Conservation (phyloP, 2,329 filamentous ascomycete genomes). For the Monilinia laxa region DNA sequence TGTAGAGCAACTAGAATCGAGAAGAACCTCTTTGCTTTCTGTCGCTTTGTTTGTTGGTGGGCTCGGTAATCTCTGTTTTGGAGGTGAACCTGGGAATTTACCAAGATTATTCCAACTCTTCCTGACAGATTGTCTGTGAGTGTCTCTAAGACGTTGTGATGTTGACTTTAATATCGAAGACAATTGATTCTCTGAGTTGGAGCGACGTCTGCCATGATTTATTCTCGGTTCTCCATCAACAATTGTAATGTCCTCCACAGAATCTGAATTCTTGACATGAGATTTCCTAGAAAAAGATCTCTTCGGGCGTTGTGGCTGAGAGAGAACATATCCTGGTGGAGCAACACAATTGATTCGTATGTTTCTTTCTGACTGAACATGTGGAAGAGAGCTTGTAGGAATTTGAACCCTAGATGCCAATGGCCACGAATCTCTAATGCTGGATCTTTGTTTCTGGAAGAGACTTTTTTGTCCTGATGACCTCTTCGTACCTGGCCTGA, state of each 20-base stretch:
- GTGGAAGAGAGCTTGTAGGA: conserved; percentile 14
- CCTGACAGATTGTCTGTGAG: conserved; percentile 8
- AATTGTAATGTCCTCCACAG: conserved; percentile 15
- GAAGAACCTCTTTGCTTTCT: conserved; percentile 31
- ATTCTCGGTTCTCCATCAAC: conserved; percentile 9
- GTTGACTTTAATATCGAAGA: conserved; percentile 23
- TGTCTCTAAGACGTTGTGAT: conserved; percentile 22
- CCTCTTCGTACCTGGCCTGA: conserved; percentile 24
- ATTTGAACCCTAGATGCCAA: conserved; percentile 29
- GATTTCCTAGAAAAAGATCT: conserved; percentile 23
- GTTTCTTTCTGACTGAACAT: conserved; percentile 28
- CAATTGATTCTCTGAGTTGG: conserved; percentile 17
- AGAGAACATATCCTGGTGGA: conserved; percentile 34
- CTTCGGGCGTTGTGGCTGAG: conserved; percentile 28
- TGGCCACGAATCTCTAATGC: conserved; percentile 38
- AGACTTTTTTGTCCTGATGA: conserved; percentile 24
- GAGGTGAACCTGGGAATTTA: conserved; percentile 26
- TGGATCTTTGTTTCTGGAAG: conserved; percentile 29
- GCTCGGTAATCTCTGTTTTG: conserved; percentile 31
- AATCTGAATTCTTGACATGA: conserved; percentile 16
- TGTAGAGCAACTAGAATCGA: conserved; percentile 24
- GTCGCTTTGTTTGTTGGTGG: conserved; percentile 27
- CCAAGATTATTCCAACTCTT: conserved; percentile 18
- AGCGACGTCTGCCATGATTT: background rate
- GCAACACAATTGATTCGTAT: conserved; percentile 32